phyloP scores from a whole-genome alignment of 2,329 filamentous ascomycete genomes.

The Verticillium tricorpus region DNA sequence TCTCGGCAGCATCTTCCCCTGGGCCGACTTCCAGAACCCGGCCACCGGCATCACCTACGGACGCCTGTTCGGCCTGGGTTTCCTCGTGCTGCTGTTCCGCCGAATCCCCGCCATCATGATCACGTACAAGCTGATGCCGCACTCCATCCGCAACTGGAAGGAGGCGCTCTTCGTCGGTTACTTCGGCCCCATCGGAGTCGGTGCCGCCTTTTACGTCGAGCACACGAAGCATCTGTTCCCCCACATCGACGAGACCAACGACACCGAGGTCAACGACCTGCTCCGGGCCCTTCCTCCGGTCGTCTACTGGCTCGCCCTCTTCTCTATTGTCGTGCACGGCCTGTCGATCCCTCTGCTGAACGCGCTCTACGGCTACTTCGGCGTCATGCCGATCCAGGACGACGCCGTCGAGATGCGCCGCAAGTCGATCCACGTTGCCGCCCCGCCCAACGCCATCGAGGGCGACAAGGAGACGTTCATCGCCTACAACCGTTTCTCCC shows the following conservation, averaged over 20 bases:
- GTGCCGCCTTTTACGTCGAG: conserved; percentile 69
- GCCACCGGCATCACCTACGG: conserved; percentile 47
- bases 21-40: conserved; percentile 48
- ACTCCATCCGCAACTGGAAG: conserved; percentile 45
- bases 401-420: conserved; percentile 34
- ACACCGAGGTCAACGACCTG: conserved; percentile 26
- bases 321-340: conserved; percentile 41
- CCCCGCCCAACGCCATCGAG: conserved; percentile 34
- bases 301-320: conserved; percentile 35
- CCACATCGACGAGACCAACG: conserved; percentile 25
- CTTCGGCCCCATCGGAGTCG: conserved; percentile 75
- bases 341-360: conserved; percentile 42
- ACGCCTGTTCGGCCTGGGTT: conserved; percentile 45
- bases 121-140: conserved; percentile 51
- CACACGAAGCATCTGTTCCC: conserved; percentile 39
- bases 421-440: conserved; percentile 27
- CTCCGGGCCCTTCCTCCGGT: conserved; percentile 31
- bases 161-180: conserved; percentile 60
- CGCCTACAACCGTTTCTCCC: conserved; percentile 44
- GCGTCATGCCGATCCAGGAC: conserved; percentile 36
- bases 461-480: conserved; percentile 33
- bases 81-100: conserved; percentile 49
- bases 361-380: conserved; percentile 30
- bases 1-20: conserved; percentile 51
- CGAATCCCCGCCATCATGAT: conserved; percentile 52